Conservation (phyloP, 768 basidiomycete species). For the Termitomyces bulborhizus region DNA sequence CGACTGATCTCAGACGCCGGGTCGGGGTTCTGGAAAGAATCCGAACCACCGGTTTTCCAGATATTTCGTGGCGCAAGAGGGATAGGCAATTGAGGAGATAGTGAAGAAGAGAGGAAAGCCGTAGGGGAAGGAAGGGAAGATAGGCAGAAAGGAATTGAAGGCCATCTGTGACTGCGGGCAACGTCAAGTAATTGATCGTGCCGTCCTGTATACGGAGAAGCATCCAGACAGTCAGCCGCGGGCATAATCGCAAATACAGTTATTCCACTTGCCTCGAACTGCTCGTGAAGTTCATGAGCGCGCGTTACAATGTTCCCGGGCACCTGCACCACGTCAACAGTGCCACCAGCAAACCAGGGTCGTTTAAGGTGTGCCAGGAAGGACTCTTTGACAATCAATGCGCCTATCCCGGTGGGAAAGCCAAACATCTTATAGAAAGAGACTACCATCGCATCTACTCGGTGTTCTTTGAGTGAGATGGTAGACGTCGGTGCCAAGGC, state of each 20-base stretch:
- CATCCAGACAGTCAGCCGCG: neutral
- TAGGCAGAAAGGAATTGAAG: constrained; percentile 73
- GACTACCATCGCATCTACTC: constrained; percentile 77
- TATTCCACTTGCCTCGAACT: constrained; percentile 60
- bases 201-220: constrained; percentile 45
- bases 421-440: constrained; percentile 93
- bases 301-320: constrained; percentile 66
- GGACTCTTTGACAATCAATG: constrained; percentile 65
- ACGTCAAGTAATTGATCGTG: constrained; percentile 73
- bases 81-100: constrained; percentile 53
- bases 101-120: constrained; percentile 64
- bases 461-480: constrained; percentile 57
- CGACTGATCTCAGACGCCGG: constrained; percentile 46
- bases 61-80: constrained; percentile 54
- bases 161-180: constrained; percentile 76
- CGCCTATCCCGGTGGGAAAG: constrained; percentile 81
- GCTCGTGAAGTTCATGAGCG: constrained; percentile 54
- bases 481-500: constrained; percentile 70
- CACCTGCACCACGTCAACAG: constrained; percentile 78
- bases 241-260: neutral
- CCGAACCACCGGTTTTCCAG: constrained; percentile 53
- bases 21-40: constrained; percentile 62
- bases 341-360: constrained; percentile 85
- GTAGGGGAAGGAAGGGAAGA: constrained; percentile 71
- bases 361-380: constrained; percentile 56